Evolutionary conservation across 768 basidiomycete species (phyloP).

Genomic region (Paxillus ammoniavirescens): DNA sequence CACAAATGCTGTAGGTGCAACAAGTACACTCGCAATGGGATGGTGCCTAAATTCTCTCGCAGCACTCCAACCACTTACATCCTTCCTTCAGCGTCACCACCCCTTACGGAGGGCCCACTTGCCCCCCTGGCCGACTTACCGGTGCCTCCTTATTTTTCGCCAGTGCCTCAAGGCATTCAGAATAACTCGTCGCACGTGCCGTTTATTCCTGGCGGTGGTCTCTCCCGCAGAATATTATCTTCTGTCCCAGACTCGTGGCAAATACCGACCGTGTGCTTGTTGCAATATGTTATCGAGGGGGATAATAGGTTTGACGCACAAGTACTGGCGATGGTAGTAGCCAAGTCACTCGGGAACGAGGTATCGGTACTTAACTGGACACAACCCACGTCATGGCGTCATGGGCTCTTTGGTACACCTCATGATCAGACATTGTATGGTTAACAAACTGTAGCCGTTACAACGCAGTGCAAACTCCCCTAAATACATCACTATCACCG

Average conservation of each 20-base stretch:
- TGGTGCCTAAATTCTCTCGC: not conserved
- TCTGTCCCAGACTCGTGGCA: slow-evolving; percentile 51
- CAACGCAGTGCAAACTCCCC: not conserved
- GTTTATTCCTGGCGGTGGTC: slow-evolving; percentile 78
- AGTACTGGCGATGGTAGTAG: slow-evolving; percentile 53
- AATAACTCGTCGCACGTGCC: slow-evolving; percentile 43
- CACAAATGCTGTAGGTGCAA: slow-evolving; percentile 68
- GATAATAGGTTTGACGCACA: slow-evolving; percentile 77
- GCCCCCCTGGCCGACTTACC: slow-evolving; percentile 44
- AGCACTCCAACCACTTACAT: slow-evolving; percentile 71
- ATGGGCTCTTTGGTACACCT: slow-evolving; percentile 64
- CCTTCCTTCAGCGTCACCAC: slow-evolving; percentile 40
- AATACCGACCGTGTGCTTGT: slow-evolving; percentile 54
- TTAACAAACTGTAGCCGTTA: slow-evolving; percentile 27
- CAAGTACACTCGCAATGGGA: not conserved
- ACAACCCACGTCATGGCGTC: slow-evolving; percentile 63
- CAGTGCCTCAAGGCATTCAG: slow-evolving; percentile 37
- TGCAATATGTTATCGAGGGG: slow-evolving; percentile 80
- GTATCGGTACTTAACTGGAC: slow-evolving; percentile 42
- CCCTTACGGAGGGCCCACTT: slow-evolving; percentile 45
- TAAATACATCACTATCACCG: slow-evolving; percentile 34
- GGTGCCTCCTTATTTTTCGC: slow-evolving; percentile 54
- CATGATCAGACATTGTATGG: slow-evolving; percentile 75
- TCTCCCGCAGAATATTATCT: slow-evolving; percentile 63
- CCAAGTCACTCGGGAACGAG: slow-evolving; percentile 46